Conservation (phyloP, 345 rosid species). For the Eutrema heterophyllum region DNA sequence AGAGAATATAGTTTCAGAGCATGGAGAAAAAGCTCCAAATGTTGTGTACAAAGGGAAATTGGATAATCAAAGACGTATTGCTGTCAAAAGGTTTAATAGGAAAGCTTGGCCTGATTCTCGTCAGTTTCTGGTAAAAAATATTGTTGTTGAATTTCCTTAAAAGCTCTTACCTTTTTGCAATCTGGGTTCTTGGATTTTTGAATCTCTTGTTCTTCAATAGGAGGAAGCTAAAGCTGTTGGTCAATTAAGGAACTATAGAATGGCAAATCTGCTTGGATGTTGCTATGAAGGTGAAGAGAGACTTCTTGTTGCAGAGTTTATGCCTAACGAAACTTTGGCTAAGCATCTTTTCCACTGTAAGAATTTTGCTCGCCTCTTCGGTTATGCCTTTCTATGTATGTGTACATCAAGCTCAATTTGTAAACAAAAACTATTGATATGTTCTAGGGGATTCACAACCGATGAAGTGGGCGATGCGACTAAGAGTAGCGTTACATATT, state of each 20-base stretch:
- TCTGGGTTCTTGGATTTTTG: background rate
- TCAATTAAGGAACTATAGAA: conserved; percentile 59
- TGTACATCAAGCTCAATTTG: background rate
- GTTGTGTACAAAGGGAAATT: conserved; percentile 91
- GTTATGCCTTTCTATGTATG: background rate
- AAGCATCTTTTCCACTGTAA: conserved; percentile 94
- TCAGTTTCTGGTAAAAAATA: conserved; percentile 61
- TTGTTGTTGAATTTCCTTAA: conserved; percentile 1
- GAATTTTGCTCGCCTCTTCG: conserved; percentile 8
- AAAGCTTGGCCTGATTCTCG: conserved; percentile 89
- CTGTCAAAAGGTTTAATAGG: conserved; percentile 83
- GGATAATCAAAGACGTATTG: conserved; percentile 73
- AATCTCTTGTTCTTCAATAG: conserved; percentile 28
- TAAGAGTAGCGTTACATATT: conserved; percentile 86
- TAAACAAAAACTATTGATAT: background rate
- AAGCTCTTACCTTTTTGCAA: background rate
- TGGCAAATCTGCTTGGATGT: conserved; percentile 90
- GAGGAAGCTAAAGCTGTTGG: conserved; percentile 96
- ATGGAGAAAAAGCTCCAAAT: conserved; percentile 96
- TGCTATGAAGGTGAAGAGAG: conserved; percentile 89
- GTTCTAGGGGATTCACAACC: conserved; percentile 87
- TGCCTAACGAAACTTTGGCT: conserved; percentile 92
- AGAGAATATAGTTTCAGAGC: conserved; percentile 91
- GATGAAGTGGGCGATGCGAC: conserved; percentile 95
- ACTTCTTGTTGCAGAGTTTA: conserved; percentile 85